Conservation (phyloP, 2,329 filamentous ascomycete genomes). For the Ophiostoma sp. region DNA sequence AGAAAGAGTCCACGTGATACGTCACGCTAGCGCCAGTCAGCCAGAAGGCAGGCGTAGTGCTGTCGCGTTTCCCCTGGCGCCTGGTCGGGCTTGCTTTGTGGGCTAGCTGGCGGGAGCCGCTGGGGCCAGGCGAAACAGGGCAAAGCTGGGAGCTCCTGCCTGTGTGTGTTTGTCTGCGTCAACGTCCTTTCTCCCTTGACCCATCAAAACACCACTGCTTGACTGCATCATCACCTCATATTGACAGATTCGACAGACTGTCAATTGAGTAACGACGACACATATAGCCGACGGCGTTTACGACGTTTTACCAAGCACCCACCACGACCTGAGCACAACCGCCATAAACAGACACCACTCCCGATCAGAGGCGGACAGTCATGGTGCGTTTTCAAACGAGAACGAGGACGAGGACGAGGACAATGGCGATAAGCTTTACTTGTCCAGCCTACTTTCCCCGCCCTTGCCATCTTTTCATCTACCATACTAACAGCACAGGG, state of each 20-base stretch:
- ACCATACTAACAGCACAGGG: slow-evolving; percentile 47
- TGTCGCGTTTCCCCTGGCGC: slow-evolving; percentile 46
- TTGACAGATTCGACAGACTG: neutral
- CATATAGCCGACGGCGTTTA: neutral
- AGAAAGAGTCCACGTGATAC: slow-evolving; percentile 10
- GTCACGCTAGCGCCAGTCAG: neutral
- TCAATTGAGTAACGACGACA: slow-evolving; percentile 9
- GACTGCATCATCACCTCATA: neutral
- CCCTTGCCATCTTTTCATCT: neutral
- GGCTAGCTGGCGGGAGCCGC: neutral
- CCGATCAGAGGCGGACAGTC: neutral
- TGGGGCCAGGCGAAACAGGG: slow-evolving; percentile 8
- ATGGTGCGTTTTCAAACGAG: slow-evolving; percentile 12
- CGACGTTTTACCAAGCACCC: neutral
- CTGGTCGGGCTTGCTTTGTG: slow-evolving; percentile 30
- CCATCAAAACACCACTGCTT: neutral
- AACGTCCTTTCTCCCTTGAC: slow-evolving; percentile 10
- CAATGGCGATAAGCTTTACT: neutral
- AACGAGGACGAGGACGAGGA: neutral
- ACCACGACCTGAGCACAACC: neutral
- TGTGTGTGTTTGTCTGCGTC: neutral
- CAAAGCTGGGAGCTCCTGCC: slow-evolving; percentile 18
- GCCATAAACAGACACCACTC: neutral
- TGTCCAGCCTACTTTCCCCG: no score
- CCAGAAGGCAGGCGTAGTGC: slow-evolving; percentile 28